Percentiles rank a stretch among this genome's conserved stretches.
phyloP scores from a whole-genome alignment of 352 stramenopile species.

The Pythium apleroticum region DNA sequence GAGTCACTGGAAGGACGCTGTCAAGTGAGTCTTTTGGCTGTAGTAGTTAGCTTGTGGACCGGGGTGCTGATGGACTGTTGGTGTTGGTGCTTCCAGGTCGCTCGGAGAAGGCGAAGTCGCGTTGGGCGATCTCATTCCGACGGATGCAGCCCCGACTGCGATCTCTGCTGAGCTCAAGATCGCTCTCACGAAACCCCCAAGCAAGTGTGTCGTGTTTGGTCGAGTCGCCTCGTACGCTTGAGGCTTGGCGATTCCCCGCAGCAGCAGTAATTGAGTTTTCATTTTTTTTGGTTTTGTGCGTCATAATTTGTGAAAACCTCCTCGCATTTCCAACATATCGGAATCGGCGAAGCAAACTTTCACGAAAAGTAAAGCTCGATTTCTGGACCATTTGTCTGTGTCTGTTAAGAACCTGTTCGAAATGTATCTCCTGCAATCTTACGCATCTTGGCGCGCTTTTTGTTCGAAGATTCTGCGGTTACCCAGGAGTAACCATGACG shows the following conservation, averaged over 20 bases:
- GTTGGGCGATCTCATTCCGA: neutral
- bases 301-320: no score
- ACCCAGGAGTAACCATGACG: neutral
- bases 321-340: neutral
- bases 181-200: neutral
- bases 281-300: no score
- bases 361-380: neutral
- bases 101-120: neutral
- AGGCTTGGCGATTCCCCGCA: neutral
- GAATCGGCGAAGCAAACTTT: no score
- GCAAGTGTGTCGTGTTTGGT: neutral
- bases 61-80: neutral
- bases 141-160: neutral
- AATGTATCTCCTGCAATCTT: neutral
- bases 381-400: neutral
- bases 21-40: neutral
- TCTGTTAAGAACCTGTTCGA: conserved; percentile 3
- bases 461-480: conserved; percentile 8
- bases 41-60: neutral
- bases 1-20: neutral
- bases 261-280: no score
- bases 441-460: neutral
- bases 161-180: neutral
- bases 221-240: neutral
- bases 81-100: neutral